phyloP scores from a whole-genome alignment of 345 rosid genomes.

The Populus pruinosa region DNA sequence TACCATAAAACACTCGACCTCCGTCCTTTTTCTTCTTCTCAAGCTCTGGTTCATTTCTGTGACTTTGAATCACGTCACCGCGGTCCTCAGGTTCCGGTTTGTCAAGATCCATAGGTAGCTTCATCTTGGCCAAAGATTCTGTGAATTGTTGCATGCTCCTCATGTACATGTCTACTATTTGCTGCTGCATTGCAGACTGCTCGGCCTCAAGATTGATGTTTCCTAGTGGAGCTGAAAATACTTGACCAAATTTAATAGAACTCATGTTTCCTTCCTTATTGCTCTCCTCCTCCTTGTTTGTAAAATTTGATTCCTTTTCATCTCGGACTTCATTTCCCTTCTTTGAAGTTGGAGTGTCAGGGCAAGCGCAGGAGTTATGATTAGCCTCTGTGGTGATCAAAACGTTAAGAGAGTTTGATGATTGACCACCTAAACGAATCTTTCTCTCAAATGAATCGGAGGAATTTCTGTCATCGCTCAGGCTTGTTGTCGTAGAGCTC shows the following conservation, averaged over 20 bases:
- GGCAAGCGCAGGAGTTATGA: constrained; percentile 33
- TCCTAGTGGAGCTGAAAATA: constrained; percentile 41
- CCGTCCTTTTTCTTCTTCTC: constrained; percentile 84
- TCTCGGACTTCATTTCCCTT: constrained; percentile 28
- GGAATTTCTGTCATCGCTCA: constrained; percentile 70
- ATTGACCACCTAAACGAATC: constrained; percentile 15
- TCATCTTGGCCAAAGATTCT: constrained; percentile 86
- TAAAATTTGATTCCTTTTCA: constrained; percentile 22
- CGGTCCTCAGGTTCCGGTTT: constrained; percentile 35
- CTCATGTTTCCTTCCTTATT: constrained; percentile 18
- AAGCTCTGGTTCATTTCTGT: constrained; percentile 22
- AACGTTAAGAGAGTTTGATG: constrained; percentile 18
- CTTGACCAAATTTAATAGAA: constrained; percentile 23
- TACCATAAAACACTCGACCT: constrained; percentile 84
- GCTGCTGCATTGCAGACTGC: constrained; percentile 88
- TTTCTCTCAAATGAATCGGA: constrained; percentile 56
- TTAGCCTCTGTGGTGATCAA: constrained; percentile 29
- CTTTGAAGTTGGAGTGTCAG: constrained; percentile 61
- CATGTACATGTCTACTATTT: constrained; percentile 96
- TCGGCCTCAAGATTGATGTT: constrained; percentile 54
- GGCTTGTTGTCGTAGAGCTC: constrained; percentile 71
- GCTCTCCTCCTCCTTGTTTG: constrained; percentile 29
- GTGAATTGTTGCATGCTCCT: constrained; percentile 92
- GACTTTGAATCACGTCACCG: constrained; percentile 40
- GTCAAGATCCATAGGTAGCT: constrained; percentile 81